phyloP scores from a whole-genome alignment of 106 monocot species.

The Dendrobium chrysotoxum region DNA sequence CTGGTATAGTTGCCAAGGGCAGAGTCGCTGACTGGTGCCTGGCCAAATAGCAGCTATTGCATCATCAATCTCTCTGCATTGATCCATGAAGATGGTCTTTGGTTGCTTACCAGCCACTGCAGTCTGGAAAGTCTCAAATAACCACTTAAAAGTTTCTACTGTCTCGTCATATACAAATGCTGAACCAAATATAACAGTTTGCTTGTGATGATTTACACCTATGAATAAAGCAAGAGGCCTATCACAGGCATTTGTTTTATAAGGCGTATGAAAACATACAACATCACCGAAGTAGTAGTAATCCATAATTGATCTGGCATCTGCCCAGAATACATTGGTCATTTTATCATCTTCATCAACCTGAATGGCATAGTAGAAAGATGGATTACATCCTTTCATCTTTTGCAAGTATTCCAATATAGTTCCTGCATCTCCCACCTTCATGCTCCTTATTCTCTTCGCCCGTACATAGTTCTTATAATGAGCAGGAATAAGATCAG shows the following conservation, averaged over 20 bases:
- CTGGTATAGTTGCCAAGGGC: constrained; percentile 53
- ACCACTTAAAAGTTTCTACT: constrained; percentile 55
- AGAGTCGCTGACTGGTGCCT: constrained; percentile 31
- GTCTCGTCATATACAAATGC: constrained; percentile 61
- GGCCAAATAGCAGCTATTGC: constrained; percentile 40
- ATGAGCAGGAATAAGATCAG: constrained; percentile 37
- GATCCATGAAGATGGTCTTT: constrained; percentile 46
- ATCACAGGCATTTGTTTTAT: constrained; percentile 36
- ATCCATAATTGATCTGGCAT: constrained; percentile 54
- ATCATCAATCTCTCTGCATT: constrained; percentile 26
- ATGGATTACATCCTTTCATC: constrained; percentile 68
- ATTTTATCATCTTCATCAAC: constrained; percentile 65
- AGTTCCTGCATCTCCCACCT: constrained; percentile 40
- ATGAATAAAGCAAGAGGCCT: constrained; percentile 55
- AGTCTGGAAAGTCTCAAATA: constrained; percentile 60
- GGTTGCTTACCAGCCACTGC: constrained; percentile 54
- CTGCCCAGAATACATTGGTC: constrained; percentile 66
- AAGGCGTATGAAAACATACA: constrained; percentile 55
- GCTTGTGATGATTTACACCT: constrained; percentile 64
- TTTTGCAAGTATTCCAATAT: constrained; percentile 55
- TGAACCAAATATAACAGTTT: constrained; percentile 53
- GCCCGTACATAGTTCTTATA: constrained; percentile 60
- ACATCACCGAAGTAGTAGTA: constrained; percentile 73
- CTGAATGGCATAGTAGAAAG: constrained; percentile 66
- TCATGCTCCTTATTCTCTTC: constrained; percentile 38